Conservation (phyloP, 129 eudicot species). For the Escallonia herrerae region DNA sequence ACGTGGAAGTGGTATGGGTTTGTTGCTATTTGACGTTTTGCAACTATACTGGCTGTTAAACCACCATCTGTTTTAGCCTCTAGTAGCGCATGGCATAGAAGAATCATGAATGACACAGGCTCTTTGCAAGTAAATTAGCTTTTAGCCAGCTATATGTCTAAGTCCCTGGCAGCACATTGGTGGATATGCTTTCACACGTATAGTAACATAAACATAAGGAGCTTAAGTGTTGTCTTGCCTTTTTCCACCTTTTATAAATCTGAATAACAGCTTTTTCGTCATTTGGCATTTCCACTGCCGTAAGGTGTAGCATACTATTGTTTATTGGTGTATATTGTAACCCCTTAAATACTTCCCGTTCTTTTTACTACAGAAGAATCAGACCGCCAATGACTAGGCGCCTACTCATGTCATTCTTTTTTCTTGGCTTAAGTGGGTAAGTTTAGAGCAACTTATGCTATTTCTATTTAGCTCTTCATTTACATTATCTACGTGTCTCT, state of each 20-base stretch:
- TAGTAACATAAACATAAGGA: no score
- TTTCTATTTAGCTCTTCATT: neutral
- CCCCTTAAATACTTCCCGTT: constrained; percentile 8
- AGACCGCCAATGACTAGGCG: constrained; percentile 71
- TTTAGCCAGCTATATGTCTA: no score
- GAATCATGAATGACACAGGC: neutral
- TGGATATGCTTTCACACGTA: no score
- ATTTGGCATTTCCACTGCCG: neutral
- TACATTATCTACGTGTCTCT: neutral
- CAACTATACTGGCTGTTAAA: no score
- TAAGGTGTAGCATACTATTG: neutral
- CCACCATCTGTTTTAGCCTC: no score
- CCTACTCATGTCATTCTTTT: constrained; percentile 55
- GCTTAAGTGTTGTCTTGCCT: no score
- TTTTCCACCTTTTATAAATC: no score
- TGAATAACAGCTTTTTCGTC: neutral
- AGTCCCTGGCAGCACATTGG: no score
- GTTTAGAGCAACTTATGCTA: constrained; percentile 11
- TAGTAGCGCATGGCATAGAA: no score
- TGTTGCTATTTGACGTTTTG: no score
- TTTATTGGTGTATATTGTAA: neutral
- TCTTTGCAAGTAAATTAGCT: no score
- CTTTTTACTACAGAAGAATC: constrained; percentile 51
- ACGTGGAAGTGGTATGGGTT: no score
- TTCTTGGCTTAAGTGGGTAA: constrained; percentile 99